A percentile compares a stretch with the other conserved stretches of the same genome.
Evolutionary conservation across 257 asterid species (phyloP).

Genomic region (Osmanthus fragrans): DNA sequence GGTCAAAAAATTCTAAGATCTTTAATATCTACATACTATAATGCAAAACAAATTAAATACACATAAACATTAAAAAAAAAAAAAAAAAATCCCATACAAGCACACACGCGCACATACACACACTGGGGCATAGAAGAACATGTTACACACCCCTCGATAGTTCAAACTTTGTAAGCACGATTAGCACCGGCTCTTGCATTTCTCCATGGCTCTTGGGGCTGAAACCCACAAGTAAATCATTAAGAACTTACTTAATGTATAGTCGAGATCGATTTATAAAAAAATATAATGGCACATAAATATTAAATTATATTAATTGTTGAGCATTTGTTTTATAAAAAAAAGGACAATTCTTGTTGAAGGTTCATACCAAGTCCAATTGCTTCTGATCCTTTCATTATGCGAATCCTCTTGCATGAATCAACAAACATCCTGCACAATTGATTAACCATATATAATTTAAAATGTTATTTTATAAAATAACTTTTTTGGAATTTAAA

Average conservation of each 20-base stretch:
- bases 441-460: neutral
- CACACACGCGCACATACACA: neutral
- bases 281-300: too few species aligned
- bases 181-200: slow-evolving; percentile 69
- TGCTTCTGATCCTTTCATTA: slow-evolving; percentile 21
- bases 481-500: neutral
- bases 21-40: slow-evolving; percentile 36
- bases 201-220: slow-evolving; percentile 91
- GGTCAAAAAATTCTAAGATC: slow-evolving; percentile 17
- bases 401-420: slow-evolving; percentile 22
- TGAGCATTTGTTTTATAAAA: too few species aligned
- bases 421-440: slow-evolving; percentile 21
- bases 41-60: slow-evolving; percentile 47
- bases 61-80: slow-evolving; percentile 20
- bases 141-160: slow-evolving; percentile 16
- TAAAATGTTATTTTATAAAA: neutral
- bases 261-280: neutral
- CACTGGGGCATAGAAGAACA: slow-evolving; percentile 24
- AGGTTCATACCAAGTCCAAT: slow-evolving; percentile 4
- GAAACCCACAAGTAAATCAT: slow-evolving; percentile 8
- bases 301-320: too few species aligned
- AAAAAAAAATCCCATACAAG: slow-evolving; percentile 15
- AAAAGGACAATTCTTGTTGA: too few species aligned
- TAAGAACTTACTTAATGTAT: neutral
- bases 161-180: neutral